Percentiles rank a stretch among this genome's conserved stretches.
Evolutionary conservation across 1,284 basidiomycete species (phyloP).

Genomic region (Coriolopsis trogii): DNA sequence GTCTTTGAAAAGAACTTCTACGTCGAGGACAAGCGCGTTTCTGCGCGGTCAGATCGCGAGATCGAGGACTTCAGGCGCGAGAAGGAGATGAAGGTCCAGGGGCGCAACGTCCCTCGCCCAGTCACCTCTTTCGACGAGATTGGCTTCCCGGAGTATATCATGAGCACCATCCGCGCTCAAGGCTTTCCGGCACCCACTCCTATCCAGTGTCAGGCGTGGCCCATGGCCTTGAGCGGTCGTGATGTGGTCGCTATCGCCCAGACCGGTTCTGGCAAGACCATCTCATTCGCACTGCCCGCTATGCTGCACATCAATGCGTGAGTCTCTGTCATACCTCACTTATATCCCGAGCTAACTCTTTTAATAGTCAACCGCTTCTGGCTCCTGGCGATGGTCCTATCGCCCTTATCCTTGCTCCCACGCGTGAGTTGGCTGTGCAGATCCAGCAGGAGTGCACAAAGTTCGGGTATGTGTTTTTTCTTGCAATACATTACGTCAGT

Average conservation of each 20-base stretch:
- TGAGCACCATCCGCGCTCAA: conserved; percentile 91
- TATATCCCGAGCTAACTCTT: conserved; percentile 1
- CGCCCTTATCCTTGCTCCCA: conserved; percentile 95
- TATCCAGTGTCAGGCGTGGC: conserved; percentile 99
- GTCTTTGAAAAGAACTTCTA: conserved; percentile 99
- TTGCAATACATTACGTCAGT: not conserved
- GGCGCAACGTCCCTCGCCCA: conserved; percentile 86
- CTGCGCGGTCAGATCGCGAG: conserved; percentile 81
- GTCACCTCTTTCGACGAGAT: conserved; percentile 93
- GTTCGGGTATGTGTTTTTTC: conserved; percentile 69
- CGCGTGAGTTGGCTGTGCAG: conserved; percentile 97
- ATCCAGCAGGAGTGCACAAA: conserved; percentile 99
- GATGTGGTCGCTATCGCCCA: conserved; percentile 97
- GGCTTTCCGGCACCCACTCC: conserved; percentile 90
- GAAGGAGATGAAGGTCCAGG: conserved; percentile 96
- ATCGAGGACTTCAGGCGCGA: conserved; percentile 83
- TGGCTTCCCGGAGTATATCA: conserved; percentile 95
- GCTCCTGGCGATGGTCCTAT: conserved; percentile 96
- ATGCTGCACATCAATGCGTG: conserved; percentile 99
- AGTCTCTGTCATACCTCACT: conserved; percentile 34
- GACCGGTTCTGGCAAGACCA: conserved; percentile 97
- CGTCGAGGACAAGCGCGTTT: conserved; percentile 87
- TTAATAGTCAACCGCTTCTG: conserved; percentile 84
- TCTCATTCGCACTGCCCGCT: conserved; percentile 96
- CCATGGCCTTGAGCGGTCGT: conserved; percentile 92